Evolutionary conservation across 2,329 filamentous ascomycete genomes (phyloP), one percentile per base, ranked within the genome.

Genomic region (Reticulascus tulasneorum): DNA sequence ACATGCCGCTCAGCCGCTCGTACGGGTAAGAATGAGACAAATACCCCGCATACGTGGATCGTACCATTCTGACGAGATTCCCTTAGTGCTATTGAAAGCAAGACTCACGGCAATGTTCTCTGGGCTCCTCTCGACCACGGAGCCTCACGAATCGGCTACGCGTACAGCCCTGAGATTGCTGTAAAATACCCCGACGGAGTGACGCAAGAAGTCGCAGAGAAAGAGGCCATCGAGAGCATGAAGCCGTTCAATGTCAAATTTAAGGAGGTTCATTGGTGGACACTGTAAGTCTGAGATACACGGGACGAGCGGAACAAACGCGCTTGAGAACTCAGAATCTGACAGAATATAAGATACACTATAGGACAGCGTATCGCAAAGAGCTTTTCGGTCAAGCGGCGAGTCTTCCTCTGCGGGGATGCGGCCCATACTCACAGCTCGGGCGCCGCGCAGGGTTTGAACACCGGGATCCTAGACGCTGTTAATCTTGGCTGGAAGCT

Each of bases 281-380:
- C 71, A 3, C 67, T 73, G 9, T 78, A 78, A 41, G 60, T 24
- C 26, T 28, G n/a, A n/a, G n/a, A n/a, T n/a, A n/a, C n/a, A n/a
- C n/a, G n/a, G n/a, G n/a, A n/a, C n/a, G n/a, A n/a, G n/a, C n/a
- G n/a, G n/a, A n/a, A n/a, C n/a, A n/a, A n/a, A 7, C 18, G 18
- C n/a, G 23, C n/a, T 24, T 24, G 23, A n/a, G 9, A n/a, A n/a
- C n/a, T 23, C 9, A 23, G 3, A 23, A 26, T 8, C 12, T 27
- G 13, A 23, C 20, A 21, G 6, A 9, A 23, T 6, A 3, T 39
- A 9, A 46, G 46, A 4, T 56, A 58, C 35, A 46, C 46, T 3
- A 53, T 79, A 22, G 75, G 75, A 3, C 77, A 80, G 53, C 67
- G 77, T 11, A 64, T 82, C 15, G 79, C 78, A 0, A 67, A 73